A percentile compares a stretch with the other conserved stretches of the same genome.
These are phyloP conservation scores for Neurospora sp. DNA, from an alignment of 495 filamentous ascomycete genomes.

Conservation along the genomic window DNA sequence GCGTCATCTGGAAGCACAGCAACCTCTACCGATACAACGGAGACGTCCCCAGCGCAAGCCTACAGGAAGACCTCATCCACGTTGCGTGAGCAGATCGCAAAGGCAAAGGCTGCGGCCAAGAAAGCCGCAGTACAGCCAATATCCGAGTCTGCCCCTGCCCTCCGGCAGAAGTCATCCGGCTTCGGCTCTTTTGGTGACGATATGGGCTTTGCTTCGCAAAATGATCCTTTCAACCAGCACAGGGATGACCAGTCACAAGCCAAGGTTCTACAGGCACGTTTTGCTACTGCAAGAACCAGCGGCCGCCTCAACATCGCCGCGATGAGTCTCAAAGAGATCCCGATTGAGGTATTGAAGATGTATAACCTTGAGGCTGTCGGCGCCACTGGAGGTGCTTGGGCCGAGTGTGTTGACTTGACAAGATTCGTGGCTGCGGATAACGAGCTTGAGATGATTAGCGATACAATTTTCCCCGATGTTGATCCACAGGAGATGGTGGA, in stretches of 20 bases:
- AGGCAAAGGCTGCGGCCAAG: constrained; percentile 72
- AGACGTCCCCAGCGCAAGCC: constrained; percentile 23
- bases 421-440: constrained; percentile 88
- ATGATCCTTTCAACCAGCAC: constrained; percentile 59
- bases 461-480: constrained; percentile 67
- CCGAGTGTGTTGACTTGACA: constrained; percentile 86
- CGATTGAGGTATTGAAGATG: constrained; percentile 80
- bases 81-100: constrained; percentile 83
- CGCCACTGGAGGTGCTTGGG: constrained; percentile 59
- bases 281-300: constrained; percentile 64
- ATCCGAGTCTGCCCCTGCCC: constrained; percentile 14
- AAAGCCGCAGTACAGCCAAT: constrained; percentile 43
- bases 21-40: constrained; percentile 27
- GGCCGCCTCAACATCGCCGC: constrained; percentile 86
- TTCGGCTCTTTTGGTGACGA: constrained; percentile 38
- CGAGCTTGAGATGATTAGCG: constrained; percentile 64
- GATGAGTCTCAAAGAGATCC: constrained; percentile 70
- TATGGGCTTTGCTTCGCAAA: constrained; percentile 42
- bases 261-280: constrained; percentile 63
- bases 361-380: constrained; percentile 59
- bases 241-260: constrained; percentile 48
- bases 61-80: constrained; percentile 65
- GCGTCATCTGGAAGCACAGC: constrained; percentile 27
- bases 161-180: constrained; percentile 32
- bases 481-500: constrained; percentile 44